These are phyloP conservation scores for Cyclotella kingstonii DNA, from an alignment of 108 stramenopile genomes.

Conservation along the genomic window DNA sequence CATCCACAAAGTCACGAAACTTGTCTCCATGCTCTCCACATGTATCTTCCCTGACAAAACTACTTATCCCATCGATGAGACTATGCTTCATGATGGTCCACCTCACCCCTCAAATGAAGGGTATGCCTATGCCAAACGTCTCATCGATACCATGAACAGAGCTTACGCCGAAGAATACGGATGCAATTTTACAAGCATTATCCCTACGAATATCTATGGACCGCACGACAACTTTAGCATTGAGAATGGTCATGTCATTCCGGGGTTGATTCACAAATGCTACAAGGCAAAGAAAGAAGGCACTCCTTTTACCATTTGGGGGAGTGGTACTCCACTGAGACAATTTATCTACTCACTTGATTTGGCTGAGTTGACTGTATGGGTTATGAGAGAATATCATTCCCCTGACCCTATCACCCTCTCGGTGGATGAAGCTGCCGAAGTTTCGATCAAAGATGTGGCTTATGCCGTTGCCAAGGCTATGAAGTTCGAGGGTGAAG, in stretches of 20 bases:
- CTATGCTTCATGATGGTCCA: conserved; percentile 98
- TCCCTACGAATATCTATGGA: conserved; percentile 98
- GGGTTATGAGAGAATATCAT: conserved; percentile 93
- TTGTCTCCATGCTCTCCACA: conserved; percentile 95
- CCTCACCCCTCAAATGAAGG: conserved; percentile 96
- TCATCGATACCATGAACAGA: conserved; percentile 98
- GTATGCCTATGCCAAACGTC: conserved; percentile 98
- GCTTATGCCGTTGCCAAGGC: conserved; percentile 91
- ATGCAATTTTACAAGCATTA: conserved; percentile 97
- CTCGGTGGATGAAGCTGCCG: conserved; percentile 89
- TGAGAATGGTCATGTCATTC: conserved; percentile 97
- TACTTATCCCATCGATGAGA: conserved; percentile 99
- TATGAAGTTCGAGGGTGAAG: conserved; percentile 90
- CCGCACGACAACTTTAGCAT: conserved; percentile 95
- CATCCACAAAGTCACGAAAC: conserved; percentile 94
- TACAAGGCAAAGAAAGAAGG: conserved; percentile 89
- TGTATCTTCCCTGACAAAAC: conserved; percentile 99
- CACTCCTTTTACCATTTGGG: conserved; percentile 96
- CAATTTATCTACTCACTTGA: conserved; percentile 96
- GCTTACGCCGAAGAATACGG: conserved; percentile 96
- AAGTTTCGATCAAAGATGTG: conserved; percentile 95
- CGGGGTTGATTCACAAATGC: conserved; percentile 98
- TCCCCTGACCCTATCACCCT: conserved; percentile 91
- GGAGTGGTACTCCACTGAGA: conserved; percentile 91
- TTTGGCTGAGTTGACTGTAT: conserved; percentile 94